Percentiles rank a stretch among this genome's conserved stretches.
These are phyloP conservation scores for Didymella glomerata DNA, from an alignment of 2,329 filamentous ascomycete species.

Conservation along the genomic window DNA sequence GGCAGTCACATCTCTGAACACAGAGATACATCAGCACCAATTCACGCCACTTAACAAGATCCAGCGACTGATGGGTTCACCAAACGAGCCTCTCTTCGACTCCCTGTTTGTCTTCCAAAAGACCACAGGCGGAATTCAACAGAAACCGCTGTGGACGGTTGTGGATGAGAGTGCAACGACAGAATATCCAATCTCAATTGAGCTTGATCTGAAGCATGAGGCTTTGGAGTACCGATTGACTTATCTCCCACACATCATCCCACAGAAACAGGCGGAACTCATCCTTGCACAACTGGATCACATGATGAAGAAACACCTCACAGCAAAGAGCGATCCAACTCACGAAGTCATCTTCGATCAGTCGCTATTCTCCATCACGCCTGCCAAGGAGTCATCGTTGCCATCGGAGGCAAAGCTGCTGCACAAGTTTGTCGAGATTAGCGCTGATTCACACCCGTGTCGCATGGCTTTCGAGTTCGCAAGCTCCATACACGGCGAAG, in stretches of 20 bases:
- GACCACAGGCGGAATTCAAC: constrained; percentile 37
- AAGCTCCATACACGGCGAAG: constrained; percentile 60
- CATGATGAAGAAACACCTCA: constrained; percentile 67
- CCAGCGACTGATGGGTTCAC: constrained; percentile 73
- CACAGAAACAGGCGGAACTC: constrained; percentile 70
- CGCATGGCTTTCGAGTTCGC: constrained; percentile 80
- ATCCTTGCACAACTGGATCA: constrained; percentile 77
- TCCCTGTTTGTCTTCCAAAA: constrained; percentile 87
- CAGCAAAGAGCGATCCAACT: constrained; percentile 54
- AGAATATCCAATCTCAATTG: constrained; percentile 83
- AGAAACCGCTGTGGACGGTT: constrained; percentile 64
- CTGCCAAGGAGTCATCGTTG: constrained; percentile 67
- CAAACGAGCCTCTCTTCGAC: constrained; percentile 77
- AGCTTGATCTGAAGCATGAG: constrained; percentile 69
- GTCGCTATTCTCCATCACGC: constrained; percentile 69
- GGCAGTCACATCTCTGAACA: constrained; percentile 72
- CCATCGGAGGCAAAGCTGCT: constrained; percentile 67
- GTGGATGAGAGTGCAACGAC: constrained; percentile 72
- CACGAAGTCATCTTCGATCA: constrained; percentile 49
- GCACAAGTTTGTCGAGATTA: constrained; percentile 79
- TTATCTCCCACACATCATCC: constrained; percentile 70
- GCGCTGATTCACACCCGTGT: constrained; percentile 64
- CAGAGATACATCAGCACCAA: constrained; percentile 72
- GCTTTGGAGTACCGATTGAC: constrained; percentile 71
- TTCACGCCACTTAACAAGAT: constrained; percentile 75